These are phyloP conservation scores for Penicillium oxalicum DNA, from an alignment of 2,329 filamentous ascomycete species.

Conservation along the genomic window DNA sequence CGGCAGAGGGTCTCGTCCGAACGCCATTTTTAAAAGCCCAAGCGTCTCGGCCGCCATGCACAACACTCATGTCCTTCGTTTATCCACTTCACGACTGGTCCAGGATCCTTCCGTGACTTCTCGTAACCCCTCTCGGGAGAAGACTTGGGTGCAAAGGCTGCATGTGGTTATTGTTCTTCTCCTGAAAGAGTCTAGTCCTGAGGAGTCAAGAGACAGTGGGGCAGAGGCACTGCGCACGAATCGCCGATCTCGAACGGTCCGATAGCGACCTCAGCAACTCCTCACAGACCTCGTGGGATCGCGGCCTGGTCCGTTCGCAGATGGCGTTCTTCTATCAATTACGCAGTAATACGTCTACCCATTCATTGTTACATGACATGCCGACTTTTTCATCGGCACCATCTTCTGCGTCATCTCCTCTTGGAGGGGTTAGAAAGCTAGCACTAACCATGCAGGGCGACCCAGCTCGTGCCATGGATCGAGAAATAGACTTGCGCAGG, in stretches of 20 bases:
- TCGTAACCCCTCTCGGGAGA: no score
- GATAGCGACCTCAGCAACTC: not conserved
- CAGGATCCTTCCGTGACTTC: no score
- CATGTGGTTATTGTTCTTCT: not conserved
- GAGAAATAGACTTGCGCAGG: not conserved
- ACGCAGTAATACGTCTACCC: not conserved
- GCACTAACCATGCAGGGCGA: not conserved
- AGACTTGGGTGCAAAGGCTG: no score
- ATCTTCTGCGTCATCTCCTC: no score
- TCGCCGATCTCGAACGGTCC: conserved; percentile 20
- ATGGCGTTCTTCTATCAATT: conserved; percentile 2
- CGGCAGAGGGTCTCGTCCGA: no score
- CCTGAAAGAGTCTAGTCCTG: not conserved
- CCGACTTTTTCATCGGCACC: no score
- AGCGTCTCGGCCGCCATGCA: no score
- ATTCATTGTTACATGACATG: conserved; percentile 7
- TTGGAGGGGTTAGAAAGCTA: no score
- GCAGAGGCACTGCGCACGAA: conserved; percentile 18
- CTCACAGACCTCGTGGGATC: conserved; percentile 10
- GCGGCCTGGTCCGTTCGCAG: conserved; percentile 22
- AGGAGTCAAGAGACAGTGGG: conserved; percentile 12
- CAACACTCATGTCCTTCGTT: no score
- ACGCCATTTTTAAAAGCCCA: no score
- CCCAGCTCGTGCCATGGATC: not conserved
- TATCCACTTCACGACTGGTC: no score